Evolutionary conservation across 768 basidiomycete genomes (phyloP).

Genomic region (Leccinum longicurvipes): DNA sequence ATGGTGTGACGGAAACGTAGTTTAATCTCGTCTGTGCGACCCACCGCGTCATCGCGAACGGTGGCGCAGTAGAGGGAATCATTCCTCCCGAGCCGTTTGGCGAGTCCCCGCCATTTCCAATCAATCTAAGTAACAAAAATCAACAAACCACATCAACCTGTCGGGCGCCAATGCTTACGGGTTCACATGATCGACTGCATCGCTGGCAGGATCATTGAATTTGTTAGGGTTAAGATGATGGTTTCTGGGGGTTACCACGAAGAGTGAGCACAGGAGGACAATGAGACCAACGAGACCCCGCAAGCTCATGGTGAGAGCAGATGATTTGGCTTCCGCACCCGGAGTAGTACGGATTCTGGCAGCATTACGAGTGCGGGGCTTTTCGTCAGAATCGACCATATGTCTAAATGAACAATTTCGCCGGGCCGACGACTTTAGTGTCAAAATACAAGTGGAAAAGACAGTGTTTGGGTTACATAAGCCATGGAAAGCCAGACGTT

Average conservation of each 20-base stretch:
- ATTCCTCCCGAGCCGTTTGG: constrained; percentile 74
- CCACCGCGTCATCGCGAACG: constrained; percentile 87
- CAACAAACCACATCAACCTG: not conserved
- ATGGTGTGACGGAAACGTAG: constrained; percentile 70
- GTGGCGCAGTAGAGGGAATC: constrained; percentile 75
- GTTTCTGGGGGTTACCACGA: constrained; percentile 11
- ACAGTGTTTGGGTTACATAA: too few species aligned
- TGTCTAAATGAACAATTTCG: too few species aligned
- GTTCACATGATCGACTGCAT: constrained; percentile 44
- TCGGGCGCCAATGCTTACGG: constrained; percentile 33
- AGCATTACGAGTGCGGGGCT: not conserved
- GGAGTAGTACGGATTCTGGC: not conserved
- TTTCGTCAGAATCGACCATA: not conserved
- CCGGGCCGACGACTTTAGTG: too few species aligned
- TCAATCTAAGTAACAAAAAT: constrained; percentile 42
- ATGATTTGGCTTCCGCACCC: not conserved
- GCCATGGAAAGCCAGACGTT: too few species aligned
- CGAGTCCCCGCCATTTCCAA: constrained; percentile 69
- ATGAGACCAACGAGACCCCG: constrained; percentile 14
- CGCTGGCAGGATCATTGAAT: constrained; percentile 31
- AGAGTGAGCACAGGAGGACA: constrained; percentile 12
- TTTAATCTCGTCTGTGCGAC: constrained; percentile 76
- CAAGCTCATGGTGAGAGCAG: not conserved
- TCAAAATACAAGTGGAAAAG: too few species aligned
- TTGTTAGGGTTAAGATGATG: constrained; percentile 11